These are phyloP conservation scores for Polytolypa hystricis DNA, from an alignment of 2,329 filamentous ascomycete species.

Conservation along the genomic window DNA sequence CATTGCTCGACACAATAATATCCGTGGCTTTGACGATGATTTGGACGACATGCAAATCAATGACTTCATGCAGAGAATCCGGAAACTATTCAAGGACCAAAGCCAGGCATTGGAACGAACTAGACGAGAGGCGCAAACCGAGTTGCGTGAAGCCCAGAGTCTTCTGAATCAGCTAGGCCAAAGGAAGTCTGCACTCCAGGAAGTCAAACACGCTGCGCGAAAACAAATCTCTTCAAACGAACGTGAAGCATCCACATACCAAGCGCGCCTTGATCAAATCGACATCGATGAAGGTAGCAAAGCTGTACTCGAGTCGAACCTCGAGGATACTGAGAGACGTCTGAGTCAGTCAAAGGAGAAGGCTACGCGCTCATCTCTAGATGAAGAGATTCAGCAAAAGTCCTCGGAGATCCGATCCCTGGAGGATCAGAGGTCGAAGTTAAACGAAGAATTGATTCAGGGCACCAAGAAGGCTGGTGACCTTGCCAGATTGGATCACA, in stretches of 20 bases:
- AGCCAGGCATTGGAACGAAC: conserved; percentile 64
- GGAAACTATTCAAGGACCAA: conserved; percentile 66
- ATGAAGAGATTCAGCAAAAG: conserved; percentile 56
- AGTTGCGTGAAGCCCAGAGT: conserved; percentile 61
- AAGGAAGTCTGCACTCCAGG: conserved; percentile 58
- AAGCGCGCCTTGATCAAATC: conserved; percentile 60
- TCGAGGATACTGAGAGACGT: conserved; percentile 55
- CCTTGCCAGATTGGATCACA: conserved; percentile 69
- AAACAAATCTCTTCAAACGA: conserved; percentile 65
- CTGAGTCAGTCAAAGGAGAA: conserved; percentile 54
- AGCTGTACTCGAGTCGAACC: conserved; percentile 62
- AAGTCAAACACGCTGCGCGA: conserved; percentile 63
- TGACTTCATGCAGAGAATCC: conserved; percentile 66
- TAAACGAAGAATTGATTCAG: conserved; percentile 72
- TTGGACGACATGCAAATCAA: conserved; percentile 62
- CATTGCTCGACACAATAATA: conserved; percentile 62
- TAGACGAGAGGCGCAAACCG: conserved; percentile 61
- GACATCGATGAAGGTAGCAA: conserved; percentile 77
- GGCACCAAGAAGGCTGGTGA: conserved; percentile 72
- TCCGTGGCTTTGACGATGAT: conserved; percentile 74
- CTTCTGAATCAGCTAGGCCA: conserved; percentile 63
- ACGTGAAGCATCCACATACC: conserved; percentile 53
- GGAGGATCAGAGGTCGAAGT: conserved; percentile 59
- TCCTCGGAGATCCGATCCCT: conserved; percentile 56
- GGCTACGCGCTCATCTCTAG: conserved; percentile 54